phyloP scores from a whole-genome alignment of 768 basidiomycete species.

The Chlorophyllum brunneum region DNA sequence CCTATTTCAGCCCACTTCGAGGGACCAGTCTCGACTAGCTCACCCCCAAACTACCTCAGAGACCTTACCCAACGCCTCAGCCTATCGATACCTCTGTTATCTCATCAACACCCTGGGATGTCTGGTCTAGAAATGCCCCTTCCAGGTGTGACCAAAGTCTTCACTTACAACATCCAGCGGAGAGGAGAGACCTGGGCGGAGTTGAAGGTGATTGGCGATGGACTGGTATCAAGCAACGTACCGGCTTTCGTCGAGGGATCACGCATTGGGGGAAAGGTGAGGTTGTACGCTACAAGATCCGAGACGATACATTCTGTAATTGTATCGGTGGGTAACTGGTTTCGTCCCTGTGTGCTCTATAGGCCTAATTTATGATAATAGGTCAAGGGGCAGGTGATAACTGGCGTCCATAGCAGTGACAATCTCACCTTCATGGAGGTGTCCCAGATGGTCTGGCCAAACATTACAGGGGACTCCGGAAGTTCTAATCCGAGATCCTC shows the following conservation, averaged over 20 bases:
- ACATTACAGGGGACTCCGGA: slow-evolving; percentile 25
- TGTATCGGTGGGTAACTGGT: slow-evolving; percentile 38
- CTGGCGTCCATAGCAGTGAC: slow-evolving; percentile 31
- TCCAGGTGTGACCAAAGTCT: slow-evolving; percentile 25
- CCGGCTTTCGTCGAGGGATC: slow-evolving; percentile 34
- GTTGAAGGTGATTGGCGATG: slow-evolving; percentile 42
- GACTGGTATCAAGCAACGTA: slow-evolving; percentile 28
- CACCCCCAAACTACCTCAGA: not conserved
- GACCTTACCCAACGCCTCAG: not conserved
- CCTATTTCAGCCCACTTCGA: slow-evolving; percentile 3
- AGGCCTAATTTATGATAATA: slow-evolving; percentile 13
- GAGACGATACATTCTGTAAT: slow-evolving; percentile 46
- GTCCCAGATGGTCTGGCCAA: slow-evolving; percentile 33
- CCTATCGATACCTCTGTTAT: not conserved
- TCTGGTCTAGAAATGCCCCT: not conserved
- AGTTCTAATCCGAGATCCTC: slow-evolving; percentile 13
- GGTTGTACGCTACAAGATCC: slow-evolving; percentile 30
- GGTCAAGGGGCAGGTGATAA: slow-evolving; percentile 36
- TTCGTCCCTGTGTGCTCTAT: not conserved
- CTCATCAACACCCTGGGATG: not conserved
- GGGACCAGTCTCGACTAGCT: not conserved
- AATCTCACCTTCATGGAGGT: slow-evolving; percentile 32
- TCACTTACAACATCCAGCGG: slow-evolving; percentile 23
- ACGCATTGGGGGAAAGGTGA: slow-evolving; percentile 30
- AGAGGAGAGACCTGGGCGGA: slow-evolving; percentile 42